phyloP scores from a whole-genome alignment of 1,139 yeast genomes.

The Komagataea norvegica region DNA sequence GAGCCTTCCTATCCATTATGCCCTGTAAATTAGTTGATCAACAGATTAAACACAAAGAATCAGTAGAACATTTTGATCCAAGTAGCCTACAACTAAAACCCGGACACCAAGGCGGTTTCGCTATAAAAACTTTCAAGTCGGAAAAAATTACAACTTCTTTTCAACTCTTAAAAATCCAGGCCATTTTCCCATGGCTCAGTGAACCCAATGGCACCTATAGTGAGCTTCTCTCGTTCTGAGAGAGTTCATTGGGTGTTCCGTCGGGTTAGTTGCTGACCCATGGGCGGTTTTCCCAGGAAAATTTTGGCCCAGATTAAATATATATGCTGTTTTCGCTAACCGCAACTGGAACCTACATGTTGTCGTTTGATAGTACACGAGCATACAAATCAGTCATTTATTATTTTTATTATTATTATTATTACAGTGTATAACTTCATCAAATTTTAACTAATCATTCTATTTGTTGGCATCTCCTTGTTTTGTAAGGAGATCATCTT shows the following conservation, averaged over 20 bases:
- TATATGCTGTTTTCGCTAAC: slow-evolving; percentile 29
- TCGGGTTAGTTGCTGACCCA: neutral
- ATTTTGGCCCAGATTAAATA: slow-evolving; percentile 3
- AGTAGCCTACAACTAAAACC: no score
- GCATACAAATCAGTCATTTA: slow-evolving; percentile 18
- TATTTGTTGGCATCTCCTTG: slow-evolving; percentile 7
- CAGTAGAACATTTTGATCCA: no score
- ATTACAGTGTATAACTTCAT: neutral
- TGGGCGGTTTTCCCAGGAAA: neutral
- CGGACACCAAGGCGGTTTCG: slow-evolving; percentile 7
- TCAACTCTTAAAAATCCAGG: neutral
- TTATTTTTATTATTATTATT: neutral
- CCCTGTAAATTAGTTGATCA: neutral
- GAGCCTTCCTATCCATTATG: neutral
- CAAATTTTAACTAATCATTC: no score
- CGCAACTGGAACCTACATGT: slow-evolving; percentile 28
- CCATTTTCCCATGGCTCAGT: slow-evolving; percentile 8
- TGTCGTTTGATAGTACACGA: slow-evolving; percentile 31
- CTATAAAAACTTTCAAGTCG: slow-evolving; percentile 1
- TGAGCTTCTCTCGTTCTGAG: slow-evolving; percentile 8
- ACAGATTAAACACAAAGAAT: neutral
- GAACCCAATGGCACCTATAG: slow-evolving; percentile 1
- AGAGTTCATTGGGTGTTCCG: neutral
- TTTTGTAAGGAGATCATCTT: slow-evolving; percentile 3
- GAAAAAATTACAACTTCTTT: no score